Evolutionary conservation across 352 stramenopile genomes (phyloP).

Genomic region (Blastocystis sp.): DNA sequence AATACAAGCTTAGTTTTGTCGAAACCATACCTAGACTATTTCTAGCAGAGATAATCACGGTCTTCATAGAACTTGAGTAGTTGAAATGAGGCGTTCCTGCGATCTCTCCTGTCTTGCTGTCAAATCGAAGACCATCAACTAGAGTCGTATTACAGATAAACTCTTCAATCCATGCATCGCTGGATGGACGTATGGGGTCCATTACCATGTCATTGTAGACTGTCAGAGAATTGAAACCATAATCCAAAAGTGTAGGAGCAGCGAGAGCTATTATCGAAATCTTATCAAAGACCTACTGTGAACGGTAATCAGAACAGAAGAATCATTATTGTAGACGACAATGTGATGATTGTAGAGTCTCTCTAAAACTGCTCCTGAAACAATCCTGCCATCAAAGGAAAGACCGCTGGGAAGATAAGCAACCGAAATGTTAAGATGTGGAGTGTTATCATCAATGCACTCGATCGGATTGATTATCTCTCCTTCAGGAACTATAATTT

Average conservation of each 20-base stretch:
- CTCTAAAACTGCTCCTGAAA: neutral
- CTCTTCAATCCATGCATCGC: neutral
- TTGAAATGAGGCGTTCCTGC: neutral
- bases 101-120: slow-evolving; percentile 5
- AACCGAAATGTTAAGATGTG: neutral
- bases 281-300: neutral
- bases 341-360: neutral
- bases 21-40: neutral
- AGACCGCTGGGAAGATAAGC: neutral
- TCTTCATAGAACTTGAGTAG: neutral
- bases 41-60: neutral
- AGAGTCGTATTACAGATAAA: neutral
- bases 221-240: neutral
- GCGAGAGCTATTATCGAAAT: neutral
- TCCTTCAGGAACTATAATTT: neutral
- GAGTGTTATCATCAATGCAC: neutral
- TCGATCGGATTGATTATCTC: neutral
- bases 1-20: neutral
- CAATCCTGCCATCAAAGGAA: slow-evolving; percentile 1
- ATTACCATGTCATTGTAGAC: neutral
- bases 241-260: neutral
- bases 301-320: neutral
- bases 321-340: slow-evolving; percentile 21
- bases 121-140: neutral
- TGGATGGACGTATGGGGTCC: neutral